A percentile compares a stretch with the other conserved stretches of the same genome.
phyloP scores from a whole-genome alignment of 192 early-diverging fungal species.

The Phlyctochytrium planicorne region DNA sequence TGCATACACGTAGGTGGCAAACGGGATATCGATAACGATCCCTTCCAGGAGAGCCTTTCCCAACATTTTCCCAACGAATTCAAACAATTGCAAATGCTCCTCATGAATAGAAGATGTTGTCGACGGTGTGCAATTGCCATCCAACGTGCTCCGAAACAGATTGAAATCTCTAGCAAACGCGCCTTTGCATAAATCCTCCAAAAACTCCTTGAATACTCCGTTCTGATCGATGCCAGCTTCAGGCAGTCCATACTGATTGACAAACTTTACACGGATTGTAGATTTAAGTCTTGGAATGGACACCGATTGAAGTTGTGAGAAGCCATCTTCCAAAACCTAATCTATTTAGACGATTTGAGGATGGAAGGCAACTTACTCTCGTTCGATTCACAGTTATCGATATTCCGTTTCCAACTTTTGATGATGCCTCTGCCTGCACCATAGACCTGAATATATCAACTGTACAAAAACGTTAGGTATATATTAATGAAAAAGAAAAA shows the following conservation, averaged over 20 bases:
- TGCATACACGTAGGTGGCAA: constrained; percentile 48
- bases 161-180: constrained; percentile 40
- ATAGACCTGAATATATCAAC: constrained; percentile 24
- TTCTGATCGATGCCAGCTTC: constrained; percentile 47
- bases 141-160: constrained; percentile 40
- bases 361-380: neutral
- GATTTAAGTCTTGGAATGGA: constrained; percentile 37
- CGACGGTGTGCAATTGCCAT: constrained; percentile 39
- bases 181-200: constrained; percentile 38
- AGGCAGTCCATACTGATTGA: constrained; percentile 32
- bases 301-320: constrained; percentile 26
- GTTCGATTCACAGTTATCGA: constrained; percentile 12
- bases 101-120: constrained; percentile 36
- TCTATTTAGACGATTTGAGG: neutral
- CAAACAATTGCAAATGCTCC: constrained; percentile 41
- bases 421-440: constrained; percentile 16
- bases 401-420: constrained; percentile 16
- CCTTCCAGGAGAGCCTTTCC: constrained; percentile 52
- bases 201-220: constrained; percentile 51
- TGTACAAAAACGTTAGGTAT: neutral
- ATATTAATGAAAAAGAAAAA: neutral
- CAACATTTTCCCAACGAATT: constrained; percentile 44
- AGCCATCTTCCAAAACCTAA: constrained; percentile 40
- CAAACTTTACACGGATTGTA: constrained; percentile 36
- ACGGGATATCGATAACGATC: constrained; percentile 53